A percentile compares a stretch with the other conserved stretches of the same genome.
Evolutionary conservation across 1,139 yeast genomes (phyloP).

Genomic region (Saccharomyces hybrid): DNA sequence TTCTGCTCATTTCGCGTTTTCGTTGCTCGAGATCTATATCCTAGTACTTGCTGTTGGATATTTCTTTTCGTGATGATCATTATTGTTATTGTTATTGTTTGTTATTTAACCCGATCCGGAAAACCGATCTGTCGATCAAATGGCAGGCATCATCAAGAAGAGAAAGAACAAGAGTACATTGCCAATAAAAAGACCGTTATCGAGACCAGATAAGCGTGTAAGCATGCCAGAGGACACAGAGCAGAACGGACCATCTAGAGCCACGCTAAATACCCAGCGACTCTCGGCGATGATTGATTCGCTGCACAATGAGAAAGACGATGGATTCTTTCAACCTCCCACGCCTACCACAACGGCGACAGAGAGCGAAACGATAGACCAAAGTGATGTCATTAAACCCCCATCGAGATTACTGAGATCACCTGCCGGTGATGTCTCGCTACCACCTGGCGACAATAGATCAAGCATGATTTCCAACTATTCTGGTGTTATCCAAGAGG

Average conservation of each 20-base stretch:
- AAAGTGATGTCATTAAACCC: not conserved
- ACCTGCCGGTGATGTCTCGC: constrained; percentile 9
- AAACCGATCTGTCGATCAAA: not conserved
- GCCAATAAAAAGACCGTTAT: not conserved
- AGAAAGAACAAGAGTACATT: not conserved
- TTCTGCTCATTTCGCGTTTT: constrained; percentile 15
- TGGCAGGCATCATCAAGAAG: not conserved
- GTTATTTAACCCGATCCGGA: not conserved
- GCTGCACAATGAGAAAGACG: constrained; percentile 15
- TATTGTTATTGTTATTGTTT: not conserved
- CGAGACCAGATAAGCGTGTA: not conserved
- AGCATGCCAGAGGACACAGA: not conserved
- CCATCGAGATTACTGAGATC: constrained; percentile 3
- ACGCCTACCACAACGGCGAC: not conserved
- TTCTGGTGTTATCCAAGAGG: constrained; percentile 42
- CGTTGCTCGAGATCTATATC: not conserved
- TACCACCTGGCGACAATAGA: constrained; percentile 31
- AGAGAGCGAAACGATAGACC: not conserved
- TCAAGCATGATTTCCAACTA: constrained; percentile 39
- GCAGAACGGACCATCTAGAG: not conserved
- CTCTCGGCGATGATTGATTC: constrained; percentile 29
- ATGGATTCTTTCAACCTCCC: constrained; percentile 4
- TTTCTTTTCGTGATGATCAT: not conserved
- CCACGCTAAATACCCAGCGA: constrained; percentile 17
- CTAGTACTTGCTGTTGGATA: not conserved